These are phyloP conservation scores for Pseudogymnoascus sp. DNA, from an alignment of 2,329 filamentous ascomycete genomes.

Conservation along the genomic window DNA sequence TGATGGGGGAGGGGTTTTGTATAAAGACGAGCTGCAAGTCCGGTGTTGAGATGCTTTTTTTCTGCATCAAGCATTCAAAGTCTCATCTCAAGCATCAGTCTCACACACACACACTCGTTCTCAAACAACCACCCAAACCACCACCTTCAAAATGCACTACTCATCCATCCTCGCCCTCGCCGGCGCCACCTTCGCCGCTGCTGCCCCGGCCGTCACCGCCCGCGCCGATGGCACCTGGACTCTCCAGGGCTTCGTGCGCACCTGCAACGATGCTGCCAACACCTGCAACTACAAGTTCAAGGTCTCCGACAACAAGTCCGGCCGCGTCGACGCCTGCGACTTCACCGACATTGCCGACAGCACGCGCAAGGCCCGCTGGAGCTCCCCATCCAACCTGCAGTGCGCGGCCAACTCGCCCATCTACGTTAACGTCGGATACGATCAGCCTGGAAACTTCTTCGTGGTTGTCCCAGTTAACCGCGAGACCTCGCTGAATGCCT, in stretches of 20 bases:
- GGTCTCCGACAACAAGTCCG: background rate
- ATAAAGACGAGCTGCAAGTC: background rate
- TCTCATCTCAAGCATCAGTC: background rate
- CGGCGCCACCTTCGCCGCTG: background rate
- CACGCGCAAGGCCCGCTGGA: background rate
- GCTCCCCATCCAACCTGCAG: background rate
- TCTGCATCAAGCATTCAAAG: background rate
- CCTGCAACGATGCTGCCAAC: constrained; percentile 10
- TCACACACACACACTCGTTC: background rate
- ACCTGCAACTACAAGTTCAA: constrained; percentile 4
- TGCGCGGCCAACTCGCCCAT: background rate
- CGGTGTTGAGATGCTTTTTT: background rate
- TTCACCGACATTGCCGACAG: background rate
- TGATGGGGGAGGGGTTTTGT: background rate
- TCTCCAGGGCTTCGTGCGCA: constrained; percentile 9
- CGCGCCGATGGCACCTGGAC: constrained; percentile 8
- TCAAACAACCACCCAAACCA: background rate
- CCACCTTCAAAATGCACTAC: background rate
- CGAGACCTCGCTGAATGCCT: constrained; percentile 3
- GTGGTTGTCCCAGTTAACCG: background rate
- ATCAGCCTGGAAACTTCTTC: constrained; percentile 3
- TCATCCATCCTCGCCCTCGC: constrained; percentile 5
- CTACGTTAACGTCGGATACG: constrained; percentile 8
- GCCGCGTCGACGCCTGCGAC: background rate
- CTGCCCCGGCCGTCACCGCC: background rate